Evolutionary conservation across 169 alveolate genomes (phyloP).

Genomic region (Plasmodium billcollinsi): DNA sequence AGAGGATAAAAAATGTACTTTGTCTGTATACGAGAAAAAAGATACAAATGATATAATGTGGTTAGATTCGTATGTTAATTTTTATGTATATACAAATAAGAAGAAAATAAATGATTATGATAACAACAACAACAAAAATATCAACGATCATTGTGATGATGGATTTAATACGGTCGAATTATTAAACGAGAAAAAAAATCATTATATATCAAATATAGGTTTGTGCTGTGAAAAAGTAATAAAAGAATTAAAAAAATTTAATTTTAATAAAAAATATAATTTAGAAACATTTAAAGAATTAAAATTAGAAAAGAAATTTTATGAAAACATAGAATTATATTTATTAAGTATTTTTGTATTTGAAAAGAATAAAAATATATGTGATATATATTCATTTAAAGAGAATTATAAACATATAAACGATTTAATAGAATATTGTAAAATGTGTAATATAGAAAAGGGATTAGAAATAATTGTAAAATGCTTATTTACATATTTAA

Average conservation of each 20-base stretch:
- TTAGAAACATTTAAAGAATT: conserved; percentile 23
- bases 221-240: background rate
- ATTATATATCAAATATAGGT: no score
- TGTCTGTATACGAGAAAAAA: no score
- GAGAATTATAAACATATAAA: conserved; percentile 33
- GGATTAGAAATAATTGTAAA: conserved; percentile 61
- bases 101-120: no score
- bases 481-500: conserved; percentile 46
- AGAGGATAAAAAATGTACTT: no score
- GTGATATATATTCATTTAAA: conserved; percentile 14
- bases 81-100: no score
- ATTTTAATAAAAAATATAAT: conserved; percentile 8
- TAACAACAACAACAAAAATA: no score
- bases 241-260: conserved; percentile 19
- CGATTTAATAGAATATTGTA: conserved; percentile 54
- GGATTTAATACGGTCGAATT: no score
- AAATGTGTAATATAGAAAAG: conserved; percentile 34
- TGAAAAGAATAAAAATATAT: conserved; percentile 38
- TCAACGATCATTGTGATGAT: no score
- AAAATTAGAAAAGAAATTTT: conserved; percentile 37
- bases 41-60: no score
- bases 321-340: conserved; percentile 37
- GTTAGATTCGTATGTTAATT: no score
- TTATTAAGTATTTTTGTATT: conserved; percentile 44
- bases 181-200: no score